phyloP scores from a whole-genome alignment of 768 basidiomycete species.

The Podaxis sp. region DNA sequence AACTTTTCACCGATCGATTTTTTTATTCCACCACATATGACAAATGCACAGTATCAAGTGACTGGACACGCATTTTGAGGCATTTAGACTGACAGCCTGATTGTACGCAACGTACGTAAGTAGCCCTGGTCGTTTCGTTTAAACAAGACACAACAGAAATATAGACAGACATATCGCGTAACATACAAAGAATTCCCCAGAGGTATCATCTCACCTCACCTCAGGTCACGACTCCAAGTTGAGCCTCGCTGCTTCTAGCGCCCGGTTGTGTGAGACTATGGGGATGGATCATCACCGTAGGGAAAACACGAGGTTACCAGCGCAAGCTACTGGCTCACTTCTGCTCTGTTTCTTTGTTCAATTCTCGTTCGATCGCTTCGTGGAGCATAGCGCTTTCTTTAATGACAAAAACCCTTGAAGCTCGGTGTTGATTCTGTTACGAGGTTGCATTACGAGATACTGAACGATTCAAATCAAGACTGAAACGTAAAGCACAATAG shows the following conservation, averaged over 20 bases:
- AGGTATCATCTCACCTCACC: background rate
- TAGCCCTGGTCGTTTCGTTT: background rate
- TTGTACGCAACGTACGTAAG: background rate
- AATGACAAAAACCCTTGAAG: background rate
- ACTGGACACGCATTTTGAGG: background rate
- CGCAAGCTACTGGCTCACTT: background rate
- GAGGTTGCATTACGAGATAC: background rate
- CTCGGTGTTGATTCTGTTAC: background rate
- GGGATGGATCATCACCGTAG: background rate
- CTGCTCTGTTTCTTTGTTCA: background rate
- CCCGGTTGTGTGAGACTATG: background rate
- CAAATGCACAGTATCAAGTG: background rate
- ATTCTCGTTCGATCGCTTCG: background rate
- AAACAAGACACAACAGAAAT: background rate
- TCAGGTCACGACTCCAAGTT: background rate
- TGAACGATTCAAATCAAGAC: background rate
- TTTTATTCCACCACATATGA: background rate
- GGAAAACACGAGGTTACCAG: background rate
- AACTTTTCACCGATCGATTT: background rate
- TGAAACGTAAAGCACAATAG: background rate
- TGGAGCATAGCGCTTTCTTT: background rate
- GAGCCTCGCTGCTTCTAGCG: background rate
- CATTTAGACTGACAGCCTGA: background rate
- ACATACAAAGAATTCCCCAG: background rate
- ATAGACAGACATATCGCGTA: background rate